Percentiles rank a stretch among this genome's conserved stretches.
Evolutionary conservation across 2,329 filamentous ascomycete genomes (phyloP).

Genomic region (Colletotrichum melonis): DNA sequence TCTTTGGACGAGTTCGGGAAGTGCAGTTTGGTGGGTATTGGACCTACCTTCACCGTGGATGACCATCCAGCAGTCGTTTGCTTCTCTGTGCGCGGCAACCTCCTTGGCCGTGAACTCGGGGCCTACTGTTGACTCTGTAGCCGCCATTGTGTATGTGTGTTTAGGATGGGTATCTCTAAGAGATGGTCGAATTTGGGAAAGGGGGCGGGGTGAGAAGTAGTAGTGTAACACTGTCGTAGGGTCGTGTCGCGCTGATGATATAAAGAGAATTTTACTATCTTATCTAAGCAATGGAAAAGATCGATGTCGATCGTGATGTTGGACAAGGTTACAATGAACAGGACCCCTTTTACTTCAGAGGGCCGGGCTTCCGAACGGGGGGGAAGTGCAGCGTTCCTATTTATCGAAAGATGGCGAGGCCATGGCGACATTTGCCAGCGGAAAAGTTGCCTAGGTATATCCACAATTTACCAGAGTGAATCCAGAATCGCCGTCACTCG

Average conservation of each 20-base stretch:
- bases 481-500: constrained; percentile 7
- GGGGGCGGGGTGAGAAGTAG: not conserved
- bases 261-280: constrained; percentile 6
- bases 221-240: not conserved
- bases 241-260: not conserved
- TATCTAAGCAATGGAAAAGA: not conserved
- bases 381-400: constrained; percentile 7
- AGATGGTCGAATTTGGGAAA: not conserved
- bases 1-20: not conserved
- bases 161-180: constrained; percentile 13
- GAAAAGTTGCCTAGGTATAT: not conserved
- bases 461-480: constrained; percentile 22
- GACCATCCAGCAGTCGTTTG: constrained; percentile 63
- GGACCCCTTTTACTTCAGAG: not conserved
- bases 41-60: constrained; percentile 64
- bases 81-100: constrained; percentile 61
- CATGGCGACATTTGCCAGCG: not conserved
- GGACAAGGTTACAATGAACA: not conserved
- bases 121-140: constrained; percentile 30
- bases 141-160: constrained; percentile 18
- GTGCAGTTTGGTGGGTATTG: not conserved
- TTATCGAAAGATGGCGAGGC: constrained; percentile 18
- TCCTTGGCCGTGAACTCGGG: constrained; percentile 50
- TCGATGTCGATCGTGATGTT: not conserved
- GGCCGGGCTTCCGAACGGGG: constrained; percentile 3